Evolutionary conservation across 306 rosid genomes (phyloP), one percentile per base, ranked within the genome.

Genomic region (Castanopsis chinensis): DNA sequence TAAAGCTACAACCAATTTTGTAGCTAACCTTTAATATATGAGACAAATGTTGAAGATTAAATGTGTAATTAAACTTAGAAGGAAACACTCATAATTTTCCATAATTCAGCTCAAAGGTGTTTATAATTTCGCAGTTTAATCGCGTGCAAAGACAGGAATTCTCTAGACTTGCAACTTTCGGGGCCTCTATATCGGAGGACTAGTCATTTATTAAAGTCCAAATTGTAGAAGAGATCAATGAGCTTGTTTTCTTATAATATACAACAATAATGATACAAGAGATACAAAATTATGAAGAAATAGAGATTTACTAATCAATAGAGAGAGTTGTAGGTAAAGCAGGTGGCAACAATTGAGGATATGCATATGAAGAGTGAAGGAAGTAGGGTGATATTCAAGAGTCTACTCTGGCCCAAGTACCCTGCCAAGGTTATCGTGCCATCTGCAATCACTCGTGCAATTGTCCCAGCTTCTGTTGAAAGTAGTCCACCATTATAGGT

Each of bases 401-500:
- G 97, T 85, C 76, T 87, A 81, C 92, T 93, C 55, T 83, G 58
- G 70, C 93, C 96, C 80, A 93, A 53, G 77, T 73, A 91, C 41
- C 99, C 99, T 10, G 92, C 97, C 64, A 91, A 78, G 65, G 99
- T 96, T 35, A 96, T 96, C 2, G 98, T 91, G 64, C 78, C 94
- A 84, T 96, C 99, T 64, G 99, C 99, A 30, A 92, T 76, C 77
- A 96, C 99, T 78, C 99, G 88, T 11, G 98, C 99, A 32, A 96
- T 76, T 3, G 99, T 96, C 17, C 99, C 99, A 0, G 99, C 99
- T 81, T 96, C 99, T 0, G 99, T 96, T 21, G 99, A 96, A 11
- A 96, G 86, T 49, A 96, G 87, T 37, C 99, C 99, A 0, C 96
- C 96, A 12, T 96, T 96, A 51, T 89, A 96, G 41, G 99, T 96